These are phyloP conservation scores for Articulospora tetracladia DNA, from an alignment of 495 filamentous ascomycete genomes.

Conservation along the genomic window DNA sequence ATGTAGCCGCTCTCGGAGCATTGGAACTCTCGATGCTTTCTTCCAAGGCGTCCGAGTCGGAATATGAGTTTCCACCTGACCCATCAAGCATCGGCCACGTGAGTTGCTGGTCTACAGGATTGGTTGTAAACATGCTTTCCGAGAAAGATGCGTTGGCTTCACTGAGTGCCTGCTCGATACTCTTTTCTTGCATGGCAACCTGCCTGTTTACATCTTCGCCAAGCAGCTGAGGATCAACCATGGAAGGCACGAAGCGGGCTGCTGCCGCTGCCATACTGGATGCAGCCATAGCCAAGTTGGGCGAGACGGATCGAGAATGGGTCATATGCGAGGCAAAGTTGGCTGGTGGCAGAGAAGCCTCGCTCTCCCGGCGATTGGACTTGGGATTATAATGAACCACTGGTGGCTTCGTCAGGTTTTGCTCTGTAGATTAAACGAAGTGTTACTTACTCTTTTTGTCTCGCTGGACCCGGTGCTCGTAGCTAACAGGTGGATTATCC, in stretches of 20 bases:
- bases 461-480: constrained; percentile 30
- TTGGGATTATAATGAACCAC: constrained; percentile 10
- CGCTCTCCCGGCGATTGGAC: constrained; percentile 12
- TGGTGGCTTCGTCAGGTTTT: background rate
- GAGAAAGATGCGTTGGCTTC: constrained; percentile 18
- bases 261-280: constrained; percentile 31
- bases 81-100: constrained; percentile 21
- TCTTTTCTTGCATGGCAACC: constrained; percentile 20
- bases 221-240: constrained; percentile 46
- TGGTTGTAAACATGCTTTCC: constrained; percentile 4
- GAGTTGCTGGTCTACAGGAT: constrained; percentile 17
- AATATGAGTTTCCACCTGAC: constrained; percentile 8
- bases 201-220: constrained; percentile 26
- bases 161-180: constrained; percentile 14
- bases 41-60: constrained; percentile 6
- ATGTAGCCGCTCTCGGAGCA: background rate
- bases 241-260: constrained; percentile 39
- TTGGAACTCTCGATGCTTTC: background rate
- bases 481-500: constrained; percentile 38
- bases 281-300: constrained; percentile 21
- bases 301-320: constrained; percentile 17
- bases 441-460: constrained; percentile 32
- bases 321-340: constrained; percentile 4
- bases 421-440: background rate
- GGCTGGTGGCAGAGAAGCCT: constrained; percentile 3